Evolutionary conservation across 768 basidiomycete species (phyloP).

Genomic region (Boletellus ananas): DNA sequence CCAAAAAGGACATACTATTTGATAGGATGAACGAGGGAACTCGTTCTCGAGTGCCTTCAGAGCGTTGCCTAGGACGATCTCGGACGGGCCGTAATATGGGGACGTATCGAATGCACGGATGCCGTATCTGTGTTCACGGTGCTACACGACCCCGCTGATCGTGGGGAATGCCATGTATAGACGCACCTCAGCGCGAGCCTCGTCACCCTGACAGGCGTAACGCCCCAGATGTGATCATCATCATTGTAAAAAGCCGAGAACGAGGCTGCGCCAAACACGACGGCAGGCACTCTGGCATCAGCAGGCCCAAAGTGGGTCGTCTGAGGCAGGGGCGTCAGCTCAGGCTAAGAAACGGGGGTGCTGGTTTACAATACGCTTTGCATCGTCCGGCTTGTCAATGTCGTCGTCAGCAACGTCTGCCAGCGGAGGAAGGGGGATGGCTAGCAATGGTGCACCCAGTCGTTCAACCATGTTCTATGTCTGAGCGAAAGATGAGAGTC

Average conservation of each 20-base stretch:
- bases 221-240: slow-evolving; percentile 52
- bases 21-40: slow-evolving; percentile 77
- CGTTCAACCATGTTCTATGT: slow-evolving; percentile 36
- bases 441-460: slow-evolving; percentile 41
- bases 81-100: slow-evolving; percentile 76
- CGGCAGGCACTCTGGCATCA: slow-evolving; percentile 36
- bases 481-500: background rate
- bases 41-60: slow-evolving; percentile 56
- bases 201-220: slow-evolving; percentile 59
- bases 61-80: slow-evolving; percentile 68
- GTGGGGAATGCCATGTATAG: background rate
- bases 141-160: background rate
- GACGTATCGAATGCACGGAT: slow-evolving; percentile 81
- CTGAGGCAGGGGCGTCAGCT: slow-evolving; percentile 21
- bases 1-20: slow-evolving; percentile 46
- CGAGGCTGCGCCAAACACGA: slow-evolving; percentile 71
- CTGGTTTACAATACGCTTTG: slow-evolving; percentile 33
- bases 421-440: slow-evolving; percentile 36
- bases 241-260: slow-evolving; percentile 67
- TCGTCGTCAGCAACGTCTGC: slow-evolving; percentile 40
- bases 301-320: slow-evolving; percentile 27
- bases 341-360: background rate
- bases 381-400: slow-evolving; percentile 37
- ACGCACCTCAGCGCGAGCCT: slow-evolving; percentile 72
- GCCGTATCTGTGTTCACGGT: slow-evolving; percentile 56